Evolutionary conservation across 768 basidiomycete genomes (phyloP).

Genomic region (Agaricus subrufescens): DNA sequence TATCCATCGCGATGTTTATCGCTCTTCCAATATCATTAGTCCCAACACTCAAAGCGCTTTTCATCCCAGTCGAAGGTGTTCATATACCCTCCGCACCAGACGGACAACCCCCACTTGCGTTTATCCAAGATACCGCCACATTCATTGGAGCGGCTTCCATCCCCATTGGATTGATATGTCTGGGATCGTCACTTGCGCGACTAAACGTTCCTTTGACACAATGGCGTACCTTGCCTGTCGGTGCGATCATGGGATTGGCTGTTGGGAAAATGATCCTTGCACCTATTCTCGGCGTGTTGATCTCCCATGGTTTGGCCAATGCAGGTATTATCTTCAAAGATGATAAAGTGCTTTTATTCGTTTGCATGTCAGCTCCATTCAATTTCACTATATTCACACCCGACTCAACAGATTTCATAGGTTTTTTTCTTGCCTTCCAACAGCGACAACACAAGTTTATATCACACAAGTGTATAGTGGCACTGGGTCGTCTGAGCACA

Average conservation of each 20-base stretch:
- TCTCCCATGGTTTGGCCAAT: conserved; percentile 46
- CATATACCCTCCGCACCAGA: conserved; percentile 53
- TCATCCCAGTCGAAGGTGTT: conserved; percentile 40
- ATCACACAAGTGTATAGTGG: conserved; percentile 65
- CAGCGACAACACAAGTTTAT: conserved; percentile 36
- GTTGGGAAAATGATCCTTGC: conserved; percentile 50
- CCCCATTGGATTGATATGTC: conserved; percentile 55
- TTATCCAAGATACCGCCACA: conserved; percentile 49
- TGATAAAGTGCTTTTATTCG: conserved; percentile 58
- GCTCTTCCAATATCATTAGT: conserved; percentile 55
- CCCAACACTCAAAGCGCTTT: conserved; percentile 55
- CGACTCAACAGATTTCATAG: conserved; percentile 37
- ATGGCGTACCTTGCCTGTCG: conserved; percentile 40
- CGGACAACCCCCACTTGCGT: conserved; percentile 60
- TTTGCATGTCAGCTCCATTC: conserved; percentile 54
- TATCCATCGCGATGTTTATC: conserved; percentile 48
- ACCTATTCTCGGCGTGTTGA: conserved; percentile 57
- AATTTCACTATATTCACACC: not conserved
- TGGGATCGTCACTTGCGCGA: conserved; percentile 61
- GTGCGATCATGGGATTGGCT: conserved; percentile 50
- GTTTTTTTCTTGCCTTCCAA: conserved; percentile 20
- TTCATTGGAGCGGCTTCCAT: conserved; percentile 64
- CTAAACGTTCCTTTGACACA: conserved; percentile 44
- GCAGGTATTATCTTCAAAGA: conserved; percentile 41
- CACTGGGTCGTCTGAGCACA: conserved; percentile 57